Conservation (phyloP, 768 basidiomycete genomes). For the Roridomyces roridus region DNA sequence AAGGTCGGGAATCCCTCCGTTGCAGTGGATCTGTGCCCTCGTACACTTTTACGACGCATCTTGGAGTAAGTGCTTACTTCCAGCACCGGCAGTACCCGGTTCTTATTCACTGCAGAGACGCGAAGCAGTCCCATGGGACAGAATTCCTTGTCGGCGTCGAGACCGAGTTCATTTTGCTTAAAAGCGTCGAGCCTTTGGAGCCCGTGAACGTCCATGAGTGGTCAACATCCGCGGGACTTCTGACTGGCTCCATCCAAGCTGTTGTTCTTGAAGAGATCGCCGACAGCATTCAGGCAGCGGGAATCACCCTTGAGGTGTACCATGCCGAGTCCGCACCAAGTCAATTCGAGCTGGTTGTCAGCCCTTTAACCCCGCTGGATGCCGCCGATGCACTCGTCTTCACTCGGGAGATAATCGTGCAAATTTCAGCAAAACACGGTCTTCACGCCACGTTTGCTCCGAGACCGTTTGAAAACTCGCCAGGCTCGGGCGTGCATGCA, state of each 20-base stretch:
- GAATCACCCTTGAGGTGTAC: slow-evolving; percentile 42
- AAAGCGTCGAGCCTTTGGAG: slow-evolving; percentile 29
- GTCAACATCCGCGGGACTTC: slow-evolving; percentile 28
- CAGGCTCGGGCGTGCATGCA: slow-evolving; percentile 50
- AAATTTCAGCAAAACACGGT: slow-evolving; percentile 54
- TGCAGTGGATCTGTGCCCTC: slow-evolving; percentile 62
- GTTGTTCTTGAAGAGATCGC: slow-evolving; percentile 17
- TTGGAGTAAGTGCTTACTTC: slow-evolving; percentile 53
- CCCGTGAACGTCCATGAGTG: slow-evolving; percentile 44
- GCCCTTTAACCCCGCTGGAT: slow-evolving; percentile 52
- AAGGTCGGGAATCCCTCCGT: slow-evolving; percentile 46
- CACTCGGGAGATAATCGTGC: slow-evolving; percentile 54
- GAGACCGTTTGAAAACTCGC: slow-evolving; percentile 13
- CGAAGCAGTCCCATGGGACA: not conserved
- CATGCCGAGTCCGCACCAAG: slow-evolving; percentile 61
- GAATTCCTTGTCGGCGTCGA: slow-evolving; percentile 58
- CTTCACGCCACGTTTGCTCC: slow-evolving; percentile 56
- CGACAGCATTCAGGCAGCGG: slow-evolving; percentile 1
- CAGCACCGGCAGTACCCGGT: slow-evolving; percentile 23
- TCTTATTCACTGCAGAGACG: slow-evolving; percentile 31
- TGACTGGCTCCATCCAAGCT: slow-evolving; percentile 43
- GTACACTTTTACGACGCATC: slow-evolving; percentile 57
- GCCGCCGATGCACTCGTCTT: slow-evolving; percentile 57
- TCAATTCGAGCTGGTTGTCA: slow-evolving; percentile 54
- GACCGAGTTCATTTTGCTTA: slow-evolving; percentile 57